A percentile compares a stretch with the other conserved stretches of the same genome.
These are phyloP conservation scores for Quercus aquifolioides DNA, from an alignment of 306 rosid genomes.

Conservation along the genomic window DNA sequence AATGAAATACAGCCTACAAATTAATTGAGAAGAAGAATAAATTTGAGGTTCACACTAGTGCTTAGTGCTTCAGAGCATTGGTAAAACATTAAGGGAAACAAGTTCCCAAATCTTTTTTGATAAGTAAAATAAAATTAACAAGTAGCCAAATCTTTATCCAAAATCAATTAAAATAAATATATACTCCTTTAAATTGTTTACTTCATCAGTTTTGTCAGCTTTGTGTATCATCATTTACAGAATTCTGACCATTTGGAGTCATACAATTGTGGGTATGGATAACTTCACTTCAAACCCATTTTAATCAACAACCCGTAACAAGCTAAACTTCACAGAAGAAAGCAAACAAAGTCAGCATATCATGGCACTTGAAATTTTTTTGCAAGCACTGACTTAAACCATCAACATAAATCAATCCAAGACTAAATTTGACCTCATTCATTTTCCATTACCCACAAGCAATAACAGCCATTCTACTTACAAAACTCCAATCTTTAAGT, in stretches of 20 bases:
- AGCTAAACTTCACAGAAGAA: neutral
- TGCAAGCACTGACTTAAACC: neutral
- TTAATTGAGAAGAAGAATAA: neutral
- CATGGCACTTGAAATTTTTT: too few species aligned
- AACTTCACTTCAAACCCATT: neutral
- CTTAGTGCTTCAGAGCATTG: neutral
- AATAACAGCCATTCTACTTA: neutral
- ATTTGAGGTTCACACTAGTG: neutral
- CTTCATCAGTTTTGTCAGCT: neutral
- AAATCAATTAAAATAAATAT: neutral
- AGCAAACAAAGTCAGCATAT: too few species aligned
- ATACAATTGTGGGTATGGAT: neutral
- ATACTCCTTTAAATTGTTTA: neutral
- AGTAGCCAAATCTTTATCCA: too few species aligned
- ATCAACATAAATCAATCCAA: neutral
- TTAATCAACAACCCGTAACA: neutral
- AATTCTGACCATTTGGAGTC: neutral
- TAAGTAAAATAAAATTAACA: too few species aligned
- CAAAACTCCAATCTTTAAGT: neutral
- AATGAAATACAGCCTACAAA: neutral
- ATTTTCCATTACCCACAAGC: neutral
- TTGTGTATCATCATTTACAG: too few species aligned
- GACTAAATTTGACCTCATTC: neutral
- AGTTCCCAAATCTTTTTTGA: too few species aligned
- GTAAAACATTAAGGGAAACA: neutral